Evolutionary conservation across 1,284 basidiomycete genomes (phyloP).

Genomic region (Inonotus obliquus): DNA sequence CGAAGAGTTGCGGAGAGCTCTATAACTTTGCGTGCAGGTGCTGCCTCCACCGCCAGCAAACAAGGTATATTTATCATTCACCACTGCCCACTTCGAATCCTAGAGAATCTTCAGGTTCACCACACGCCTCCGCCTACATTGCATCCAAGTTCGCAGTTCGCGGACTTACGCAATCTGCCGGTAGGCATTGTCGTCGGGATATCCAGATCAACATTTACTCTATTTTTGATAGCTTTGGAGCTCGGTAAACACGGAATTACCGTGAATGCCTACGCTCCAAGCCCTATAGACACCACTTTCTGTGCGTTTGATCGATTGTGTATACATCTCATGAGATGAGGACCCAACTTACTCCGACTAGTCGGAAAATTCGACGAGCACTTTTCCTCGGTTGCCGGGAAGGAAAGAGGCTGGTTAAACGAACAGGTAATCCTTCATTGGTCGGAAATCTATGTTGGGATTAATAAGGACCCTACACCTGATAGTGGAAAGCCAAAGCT

Average conservation of each 20-base stretch:
- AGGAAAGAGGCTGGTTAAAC: no score
- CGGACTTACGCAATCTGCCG: conserved; percentile 14
- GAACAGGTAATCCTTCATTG: no score
- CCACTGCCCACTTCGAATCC: not conserved
- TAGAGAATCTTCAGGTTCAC: not conserved
- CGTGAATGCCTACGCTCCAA: conserved; percentile 28
- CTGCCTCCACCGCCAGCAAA: conserved; percentile 8
- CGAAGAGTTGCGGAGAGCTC: not conserved
- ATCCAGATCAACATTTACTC: not conserved
- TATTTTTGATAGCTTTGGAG: conserved; percentile 15
- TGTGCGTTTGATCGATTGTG: no score
- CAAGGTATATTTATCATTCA: not conserved
- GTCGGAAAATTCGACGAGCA: no score
- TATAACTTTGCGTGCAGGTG: conserved; percentile 2
- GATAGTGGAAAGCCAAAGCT: not conserved
- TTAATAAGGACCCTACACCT: not conserved
- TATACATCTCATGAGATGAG: no score
- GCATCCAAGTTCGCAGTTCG: conserved; percentile 16
- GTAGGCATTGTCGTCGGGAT: not conserved
- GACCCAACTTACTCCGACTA: no score
- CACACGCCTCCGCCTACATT: not conserved
- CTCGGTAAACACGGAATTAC: conserved; percentile 23
- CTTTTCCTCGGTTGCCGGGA: no score
- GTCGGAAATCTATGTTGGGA: no score
- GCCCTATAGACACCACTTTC: not conserved